Evolutionary conservation across 2,329 filamentous ascomycete genomes (phyloP).

Genomic region (Cordyceps cicadae): DNA sequence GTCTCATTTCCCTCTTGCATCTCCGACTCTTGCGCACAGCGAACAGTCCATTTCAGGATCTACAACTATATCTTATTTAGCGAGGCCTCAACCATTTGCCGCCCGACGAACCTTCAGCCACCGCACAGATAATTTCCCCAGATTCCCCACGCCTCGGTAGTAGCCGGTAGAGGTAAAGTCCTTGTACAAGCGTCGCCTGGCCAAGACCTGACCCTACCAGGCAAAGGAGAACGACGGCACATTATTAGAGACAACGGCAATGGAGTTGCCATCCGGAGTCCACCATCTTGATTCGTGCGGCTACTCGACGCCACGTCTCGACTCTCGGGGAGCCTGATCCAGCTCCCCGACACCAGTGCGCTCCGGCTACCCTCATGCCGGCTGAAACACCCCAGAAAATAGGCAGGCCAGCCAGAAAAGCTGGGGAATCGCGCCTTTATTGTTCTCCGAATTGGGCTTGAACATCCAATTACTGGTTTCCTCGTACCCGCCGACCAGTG

Average conservation of each 20-base stretch:
- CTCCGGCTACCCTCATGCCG: background rate
- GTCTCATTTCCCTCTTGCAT: background rate
- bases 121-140: background rate
- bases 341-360: background rate
- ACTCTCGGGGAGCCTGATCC: background rate
- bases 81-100: no score
- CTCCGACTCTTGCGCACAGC: background rate
- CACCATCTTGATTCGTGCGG: conserved; percentile 1
- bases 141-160: background rate
- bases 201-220: background rate
- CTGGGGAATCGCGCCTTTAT: conserved; percentile 2
- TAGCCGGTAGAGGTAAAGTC: background rate
- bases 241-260: background rate
- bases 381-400: background rate
- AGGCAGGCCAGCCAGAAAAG: background rate
- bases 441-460: background rate
- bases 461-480: background rate
- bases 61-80: background rate
- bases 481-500: background rate
- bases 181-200: background rate
- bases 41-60: background rate
- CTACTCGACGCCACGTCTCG: background rate
- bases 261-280: background rate
- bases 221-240: background rate
- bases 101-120: no score